Evolutionary conservation across 129 eudicot species (phyloP).

Genomic region (Flaveria ramosissima): DNA sequence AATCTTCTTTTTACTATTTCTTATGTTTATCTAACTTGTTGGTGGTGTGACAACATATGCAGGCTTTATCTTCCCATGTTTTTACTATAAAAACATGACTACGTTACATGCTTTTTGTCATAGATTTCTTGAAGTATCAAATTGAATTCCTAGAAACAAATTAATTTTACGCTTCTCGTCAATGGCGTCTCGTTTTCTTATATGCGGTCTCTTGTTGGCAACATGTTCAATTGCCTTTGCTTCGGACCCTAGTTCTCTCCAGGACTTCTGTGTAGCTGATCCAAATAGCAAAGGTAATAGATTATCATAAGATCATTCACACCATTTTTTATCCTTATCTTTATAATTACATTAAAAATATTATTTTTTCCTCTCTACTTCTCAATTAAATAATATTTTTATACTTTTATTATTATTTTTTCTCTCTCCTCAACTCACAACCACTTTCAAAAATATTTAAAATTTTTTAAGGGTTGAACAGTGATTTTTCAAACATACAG

Average conservation of each 20-base stretch:
- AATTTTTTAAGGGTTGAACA: no score
- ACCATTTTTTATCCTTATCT: no score
- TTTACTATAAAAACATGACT: slow-evolving; percentile 22
- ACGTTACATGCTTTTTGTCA: slow-evolving; percentile 6
- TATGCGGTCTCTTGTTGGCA: slow-evolving; percentile 21
- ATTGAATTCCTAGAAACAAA: background rate
- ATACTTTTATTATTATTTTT: no score
- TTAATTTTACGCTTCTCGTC: background rate
- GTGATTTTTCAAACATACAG: no score
- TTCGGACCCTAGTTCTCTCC: slow-evolving; percentile 40
- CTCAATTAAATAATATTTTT: no score
- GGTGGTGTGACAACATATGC: background rate
- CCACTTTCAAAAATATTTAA: no score
- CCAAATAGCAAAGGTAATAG: slow-evolving; percentile 26
- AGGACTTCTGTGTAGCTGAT: slow-evolving; percentile 41
- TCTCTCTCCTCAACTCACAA: no score
- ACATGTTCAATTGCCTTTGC: slow-evolving; percentile 28
- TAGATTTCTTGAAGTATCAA: slow-evolving; percentile 2
- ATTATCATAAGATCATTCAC: no score
- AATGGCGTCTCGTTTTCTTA: slow-evolving; percentile 27
- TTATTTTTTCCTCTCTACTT: no score
- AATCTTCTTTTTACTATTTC: slow-evolving; percentile 3
- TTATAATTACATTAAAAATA: no score
- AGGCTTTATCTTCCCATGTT: background rate
- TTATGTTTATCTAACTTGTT: background rate